These are phyloP conservation scores for Nepenthes mirabilis DNA, from an alignment of 148 eudicot genomes.

Conservation along the genomic window DNA sequence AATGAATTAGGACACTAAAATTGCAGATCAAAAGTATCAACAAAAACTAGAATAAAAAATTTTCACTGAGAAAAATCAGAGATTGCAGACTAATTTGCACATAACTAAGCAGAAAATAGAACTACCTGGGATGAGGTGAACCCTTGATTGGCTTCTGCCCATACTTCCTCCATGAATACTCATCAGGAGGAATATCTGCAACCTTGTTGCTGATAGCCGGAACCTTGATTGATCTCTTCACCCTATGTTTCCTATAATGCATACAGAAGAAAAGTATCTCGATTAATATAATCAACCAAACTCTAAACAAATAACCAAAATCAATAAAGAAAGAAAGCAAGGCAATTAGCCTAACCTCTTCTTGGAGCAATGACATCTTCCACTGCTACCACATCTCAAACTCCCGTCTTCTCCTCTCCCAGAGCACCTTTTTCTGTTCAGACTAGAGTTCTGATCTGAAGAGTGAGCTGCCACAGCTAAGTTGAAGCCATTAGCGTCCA, in stretches of 20 bases:
- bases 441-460: slow-evolving; percentile 18
- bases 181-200: slow-evolving; percentile 55
- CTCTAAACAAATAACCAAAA: neutral
- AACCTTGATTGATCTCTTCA: slow-evolving; percentile 43
- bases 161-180: slow-evolving; percentile 53
- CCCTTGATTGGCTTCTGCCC: slow-evolving; percentile 65
- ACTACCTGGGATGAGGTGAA: slow-evolving; percentile 52
- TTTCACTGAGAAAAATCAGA: too few relatives aligned
- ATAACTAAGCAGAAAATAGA: neutral
- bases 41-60: too few relatives aligned
- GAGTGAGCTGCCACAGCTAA: slow-evolving; percentile 20
- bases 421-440: slow-evolving; percentile 23
- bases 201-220: slow-evolving; percentile 48
- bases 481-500: slow-evolving; percentile 20
- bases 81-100: too few relatives aligned
- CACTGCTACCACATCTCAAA: slow-evolving; percentile 26
- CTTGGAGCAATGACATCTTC: slow-evolving; percentile 50
- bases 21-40: too few relatives aligned
- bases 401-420: slow-evolving; percentile 34
- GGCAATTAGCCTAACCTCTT: slow-evolving; percentile 18
- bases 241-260: slow-evolving; percentile 34
- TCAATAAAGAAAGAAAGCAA: neutral
- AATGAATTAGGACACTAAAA: too few relatives aligned
- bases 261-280: neutral
- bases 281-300: neutral